Evolutionary conservation across 78 protist genomes (phyloP), one percentile per base, ranked within the genome.

Genomic region (Dictyostelium firmibasis): DNA sequence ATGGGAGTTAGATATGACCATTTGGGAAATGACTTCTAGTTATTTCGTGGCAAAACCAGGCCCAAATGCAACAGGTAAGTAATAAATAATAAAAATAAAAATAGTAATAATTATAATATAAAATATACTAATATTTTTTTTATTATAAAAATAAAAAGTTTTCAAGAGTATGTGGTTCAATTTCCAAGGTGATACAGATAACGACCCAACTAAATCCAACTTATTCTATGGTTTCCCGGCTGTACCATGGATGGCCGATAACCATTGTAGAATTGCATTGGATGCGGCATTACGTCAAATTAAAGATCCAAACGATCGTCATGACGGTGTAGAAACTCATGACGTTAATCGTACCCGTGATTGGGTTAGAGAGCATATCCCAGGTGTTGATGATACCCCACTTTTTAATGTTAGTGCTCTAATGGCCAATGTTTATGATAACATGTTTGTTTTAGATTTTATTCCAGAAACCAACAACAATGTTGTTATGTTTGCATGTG

Each of bases 191-290:
- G 83, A 77, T 41, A 41, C 47, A 1, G 31, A 77, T 41, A 38
- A 38, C 25, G 64, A 77, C 4, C 64, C 47, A 35, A 41, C 64
- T 0, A 77, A 35, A n/a, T 29, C 35, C 0, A 77, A 77, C 25
- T 41, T 77, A 20, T 77, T 20, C 23, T 77, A 77, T 25, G 83
- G 83, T 23, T 77, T 77, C 83, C 83, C 83, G n/a, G 83, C 83
- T 10, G 36, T 38, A 10, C 83, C 83, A 41, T 77, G 83, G 83
- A 25, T 43, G 25, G 11, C 31, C 8, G 60, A n/a, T n/a, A 77
- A 77, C 11, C 44, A n/a, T 41, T 38, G 57, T 11, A 43, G 83
- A 36, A 41, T 77, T 10, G 53, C 83, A n/a, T 27, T 77, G 2
- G 83, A 77, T n/a, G 47, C 33, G 6, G 83, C 83, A 0, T 11